Conservation (phyloP, 2,329 filamentous ascomycete species). For the Neoscytalidium dimidiatum region DNA sequence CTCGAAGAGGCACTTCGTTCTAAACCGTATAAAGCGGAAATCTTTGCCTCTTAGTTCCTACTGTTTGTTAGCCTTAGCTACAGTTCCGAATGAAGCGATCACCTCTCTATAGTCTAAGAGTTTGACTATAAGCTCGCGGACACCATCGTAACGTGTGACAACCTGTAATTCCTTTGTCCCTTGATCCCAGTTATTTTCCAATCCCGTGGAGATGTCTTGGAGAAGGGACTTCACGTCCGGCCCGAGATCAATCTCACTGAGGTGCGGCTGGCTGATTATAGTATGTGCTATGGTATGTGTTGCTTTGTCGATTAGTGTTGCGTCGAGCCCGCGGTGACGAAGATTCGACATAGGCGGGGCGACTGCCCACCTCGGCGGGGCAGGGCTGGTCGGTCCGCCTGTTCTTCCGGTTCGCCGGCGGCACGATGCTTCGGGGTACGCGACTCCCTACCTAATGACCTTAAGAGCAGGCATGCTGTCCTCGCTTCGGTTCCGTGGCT, state of each 20-base stretch:
- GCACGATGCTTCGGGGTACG: neutral
- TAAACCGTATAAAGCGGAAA: neutral
- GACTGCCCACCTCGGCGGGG: neutral
- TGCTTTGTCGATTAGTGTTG: neutral
- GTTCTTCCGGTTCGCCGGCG: neutral
- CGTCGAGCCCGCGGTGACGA: neutral
- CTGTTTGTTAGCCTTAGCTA: neutral
- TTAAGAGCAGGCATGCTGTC: neutral
- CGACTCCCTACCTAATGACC: neutral
- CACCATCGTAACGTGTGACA: neutral
- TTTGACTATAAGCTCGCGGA: neutral
- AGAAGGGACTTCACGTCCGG: neutral
- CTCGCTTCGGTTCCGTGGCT: neutral
- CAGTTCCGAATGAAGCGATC: neutral
- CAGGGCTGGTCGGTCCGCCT: neutral
- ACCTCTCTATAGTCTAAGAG: neutral
- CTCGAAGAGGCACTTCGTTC: neutral
- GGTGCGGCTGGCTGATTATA: neutral
- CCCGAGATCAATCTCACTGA: neutral
- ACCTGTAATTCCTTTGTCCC: neutral
- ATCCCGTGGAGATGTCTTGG: neutral
- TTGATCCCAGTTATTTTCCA: neutral
- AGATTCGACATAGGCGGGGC: neutral
- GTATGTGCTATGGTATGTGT: neutral
- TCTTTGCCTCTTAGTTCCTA: constrained; percentile 3